Evolutionary conservation across 805 yeast genomes (phyloP).

Genomic region (Wickerhamiella lipophila): DNA sequence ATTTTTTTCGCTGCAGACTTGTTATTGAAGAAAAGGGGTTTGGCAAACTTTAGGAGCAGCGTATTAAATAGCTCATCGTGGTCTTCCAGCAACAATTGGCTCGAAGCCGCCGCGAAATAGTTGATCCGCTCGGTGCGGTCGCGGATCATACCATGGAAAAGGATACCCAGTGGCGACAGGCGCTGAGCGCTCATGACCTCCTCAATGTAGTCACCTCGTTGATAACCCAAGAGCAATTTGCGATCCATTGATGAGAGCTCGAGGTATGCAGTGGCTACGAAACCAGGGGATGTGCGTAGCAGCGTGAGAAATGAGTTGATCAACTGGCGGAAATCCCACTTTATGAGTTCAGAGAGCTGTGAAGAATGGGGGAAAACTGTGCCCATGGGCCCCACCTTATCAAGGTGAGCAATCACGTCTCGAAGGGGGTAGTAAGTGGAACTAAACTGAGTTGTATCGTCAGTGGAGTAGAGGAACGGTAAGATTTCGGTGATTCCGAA

Average conservation of each 20-base stretch:
- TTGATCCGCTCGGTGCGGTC: conserved; percentile 21
- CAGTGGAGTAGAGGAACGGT: neutral
- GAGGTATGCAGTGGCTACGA: conserved; percentile 24
- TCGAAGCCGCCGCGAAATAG: conserved; percentile 23
- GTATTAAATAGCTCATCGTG: conserved; percentile 16
- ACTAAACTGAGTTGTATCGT: conserved; percentile 17
- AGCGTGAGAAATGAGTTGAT: conserved; percentile 27
- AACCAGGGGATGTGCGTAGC: conserved; percentile 28
- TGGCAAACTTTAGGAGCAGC: conserved; percentile 17
- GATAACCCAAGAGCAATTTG: conserved; percentile 14
- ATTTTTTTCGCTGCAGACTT: conserved; percentile 13
- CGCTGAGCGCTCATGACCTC: conserved; percentile 20
- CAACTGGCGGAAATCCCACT: conserved; percentile 24
- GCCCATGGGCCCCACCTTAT: conserved; percentile 15
- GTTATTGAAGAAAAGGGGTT: conserved; percentile 13
- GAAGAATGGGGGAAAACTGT: conserved; percentile 12
- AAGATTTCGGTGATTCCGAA: neutral
- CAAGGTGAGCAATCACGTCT: conserved; percentile 14
- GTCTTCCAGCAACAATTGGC: conserved; percentile 17
- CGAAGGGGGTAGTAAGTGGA: conserved; percentile 19
- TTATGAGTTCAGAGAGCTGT: conserved; percentile 12
- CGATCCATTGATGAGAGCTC: conserved; percentile 15
- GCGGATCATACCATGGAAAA: conserved; percentile 25
- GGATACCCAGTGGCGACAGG: conserved; percentile 23
- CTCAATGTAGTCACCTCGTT: conserved; percentile 18